These are phyloP conservation scores for Blastobotrys aristatus DNA, from an alignment of 1,139 yeast genomes.

Conservation along the genomic window DNA sequence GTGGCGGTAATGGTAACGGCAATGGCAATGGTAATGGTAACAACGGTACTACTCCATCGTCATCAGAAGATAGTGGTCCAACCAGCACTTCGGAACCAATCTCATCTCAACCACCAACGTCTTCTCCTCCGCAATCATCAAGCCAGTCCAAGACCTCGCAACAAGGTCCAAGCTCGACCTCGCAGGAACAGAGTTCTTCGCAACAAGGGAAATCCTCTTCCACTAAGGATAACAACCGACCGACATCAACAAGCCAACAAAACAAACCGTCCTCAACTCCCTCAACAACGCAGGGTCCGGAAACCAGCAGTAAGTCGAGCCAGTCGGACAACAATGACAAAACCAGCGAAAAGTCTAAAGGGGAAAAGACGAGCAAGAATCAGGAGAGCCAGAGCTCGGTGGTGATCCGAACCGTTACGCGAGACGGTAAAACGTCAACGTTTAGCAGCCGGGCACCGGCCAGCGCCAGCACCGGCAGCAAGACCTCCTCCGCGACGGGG, in stretches of 20 bases:
- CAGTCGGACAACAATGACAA: not conserved
- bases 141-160: not conserved
- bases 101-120: not conserved
- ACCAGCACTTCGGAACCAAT: not conserved
- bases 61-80: not conserved
- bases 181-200: not conserved
- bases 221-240: not conserved
- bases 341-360: not conserved
- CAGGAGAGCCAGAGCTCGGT: constrained; percentile 1
- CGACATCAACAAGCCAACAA: not conserved
- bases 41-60: not conserved
- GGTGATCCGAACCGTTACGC: constrained; percentile 12
- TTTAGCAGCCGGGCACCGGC: constrained; percentile 11
- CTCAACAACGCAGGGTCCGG: not conserved
- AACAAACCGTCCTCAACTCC: not conserved
- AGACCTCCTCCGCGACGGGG: constrained; percentile 16
- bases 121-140: constrained; percentile 1
- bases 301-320: not conserved
- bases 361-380: constrained; percentile 1
- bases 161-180: not conserved
- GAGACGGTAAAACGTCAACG: constrained; percentile 11
- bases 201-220: not conserved
- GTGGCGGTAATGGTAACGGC: constrained; percentile 5
- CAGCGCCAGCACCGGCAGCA: constrained; percentile 7
- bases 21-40: constrained; percentile 5